A percentile compares a stretch with the other conserved stretches of the same genome.
phyloP scores from a whole-genome alignment of 2,329 filamentous ascomycete genomes.

The Aspergillus clavatus region DNA sequence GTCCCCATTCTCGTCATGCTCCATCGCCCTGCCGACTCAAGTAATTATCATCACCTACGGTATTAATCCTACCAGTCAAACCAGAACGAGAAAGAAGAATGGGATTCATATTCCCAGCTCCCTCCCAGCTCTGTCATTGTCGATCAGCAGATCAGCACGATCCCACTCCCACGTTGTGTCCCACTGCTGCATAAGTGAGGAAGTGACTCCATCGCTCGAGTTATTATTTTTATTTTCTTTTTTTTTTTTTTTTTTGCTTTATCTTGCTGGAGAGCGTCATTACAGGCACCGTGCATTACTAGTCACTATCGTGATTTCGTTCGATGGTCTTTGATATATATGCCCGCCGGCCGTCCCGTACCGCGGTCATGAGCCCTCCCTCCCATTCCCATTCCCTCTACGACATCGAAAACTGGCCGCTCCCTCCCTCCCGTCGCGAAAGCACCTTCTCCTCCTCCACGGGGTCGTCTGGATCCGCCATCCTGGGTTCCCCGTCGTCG shows the following conservation, averaged over 20 bases:
- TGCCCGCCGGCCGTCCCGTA: not conserved
- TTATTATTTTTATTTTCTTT: not conserved
- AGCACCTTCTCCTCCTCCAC: slow-evolving; percentile 24
- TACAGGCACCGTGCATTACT: too few relatives aligned
- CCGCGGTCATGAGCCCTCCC: slow-evolving; percentile 12
- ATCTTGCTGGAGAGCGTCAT: too few relatives aligned
- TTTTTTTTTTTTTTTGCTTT: too few relatives aligned
- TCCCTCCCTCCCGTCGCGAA: slow-evolving; percentile 19
- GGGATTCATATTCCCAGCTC: slow-evolving; percentile 10
- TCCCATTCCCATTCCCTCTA: slow-evolving; percentile 3
- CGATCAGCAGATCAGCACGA: slow-evolving; percentile 17
- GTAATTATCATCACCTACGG: too few relatives aligned
- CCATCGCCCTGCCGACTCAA: too few relatives aligned
- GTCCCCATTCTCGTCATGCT: not conserved
- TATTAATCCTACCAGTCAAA: too few relatives aligned
- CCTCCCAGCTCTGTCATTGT: slow-evolving; percentile 10
- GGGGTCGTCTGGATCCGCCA: slow-evolving; percentile 24
- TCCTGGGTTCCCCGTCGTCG: slow-evolving; percentile 20
- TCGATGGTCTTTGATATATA: too few relatives aligned
- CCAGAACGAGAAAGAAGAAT: slow-evolving; percentile 1
- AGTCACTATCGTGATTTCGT: too few relatives aligned
- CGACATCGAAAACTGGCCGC: slow-evolving; percentile 28
- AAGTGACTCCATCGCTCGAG: not conserved
- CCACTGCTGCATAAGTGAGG: not conserved
- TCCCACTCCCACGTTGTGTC: slow-evolving; percentile 8